These are phyloP conservation scores for Leptodontidium sp. DNA, from an alignment of 2,329 filamentous ascomycete species.

Conservation along the genomic window DNA sequence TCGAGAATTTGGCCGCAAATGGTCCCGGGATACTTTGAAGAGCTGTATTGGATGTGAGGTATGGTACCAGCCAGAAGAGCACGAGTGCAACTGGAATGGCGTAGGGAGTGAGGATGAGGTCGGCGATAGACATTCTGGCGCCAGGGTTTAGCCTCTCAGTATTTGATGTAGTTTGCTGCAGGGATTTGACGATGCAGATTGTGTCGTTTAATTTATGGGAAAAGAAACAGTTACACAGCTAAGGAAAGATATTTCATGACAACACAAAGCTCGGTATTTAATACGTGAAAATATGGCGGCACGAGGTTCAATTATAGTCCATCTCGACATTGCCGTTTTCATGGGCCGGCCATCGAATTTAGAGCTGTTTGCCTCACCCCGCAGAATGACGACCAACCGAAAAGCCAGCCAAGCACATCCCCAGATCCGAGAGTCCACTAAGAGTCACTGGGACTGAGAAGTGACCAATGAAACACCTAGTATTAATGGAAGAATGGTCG, in stretches of 20 bases:
- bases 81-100: slow-evolving; percentile 55
- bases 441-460: not conserved
- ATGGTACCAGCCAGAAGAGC: slow-evolving; percentile 46
- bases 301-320: slow-evolving; percentile 32
- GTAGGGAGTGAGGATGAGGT: slow-evolving; percentile 56
- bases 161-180: not conserved
- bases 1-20: slow-evolving; percentile 70
- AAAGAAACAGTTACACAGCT: not conserved
- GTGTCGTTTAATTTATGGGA: too few species aligned
- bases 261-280: too few species aligned
- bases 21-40: slow-evolving; percentile 57
- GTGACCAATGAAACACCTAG: not conserved
- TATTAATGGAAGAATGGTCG: not conserved
- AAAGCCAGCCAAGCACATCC: slow-evolving; percentile 23
- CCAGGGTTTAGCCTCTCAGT: slow-evolving; percentile 13
- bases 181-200: not conserved
- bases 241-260: not conserved
- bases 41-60: slow-evolving; percentile 43
- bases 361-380: slow-evolving; percentile 13
- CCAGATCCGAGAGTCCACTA: slow-evolving; percentile 25
- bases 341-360: slow-evolving; percentile 21
- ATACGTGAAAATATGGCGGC: not conserved
- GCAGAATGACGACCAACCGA: slow-evolving; percentile 25
- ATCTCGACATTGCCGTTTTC: slow-evolving; percentile 29
- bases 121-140: slow-evolving; percentile 46